A percentile compares a stretch with the other conserved stretches of the same genome.
Evolutionary conservation across 73 alveolate genomes (phyloP).

Genomic region (Symbiodinium natans): DNA sequence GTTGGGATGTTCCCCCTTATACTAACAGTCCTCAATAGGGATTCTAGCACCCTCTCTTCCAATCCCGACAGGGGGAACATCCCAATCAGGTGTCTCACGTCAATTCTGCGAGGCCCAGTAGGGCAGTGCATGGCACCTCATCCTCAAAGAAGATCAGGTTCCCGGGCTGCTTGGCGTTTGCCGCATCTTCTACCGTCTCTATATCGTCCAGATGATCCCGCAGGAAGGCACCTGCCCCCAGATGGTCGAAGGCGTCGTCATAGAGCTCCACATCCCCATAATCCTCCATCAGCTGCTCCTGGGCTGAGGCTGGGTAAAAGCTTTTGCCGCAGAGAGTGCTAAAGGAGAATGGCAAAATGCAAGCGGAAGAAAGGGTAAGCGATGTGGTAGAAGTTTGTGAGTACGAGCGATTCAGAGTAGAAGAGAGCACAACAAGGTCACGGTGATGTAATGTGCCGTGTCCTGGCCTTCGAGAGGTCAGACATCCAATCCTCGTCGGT

Average conservation of each 20-base stretch:
- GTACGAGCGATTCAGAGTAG: no score
- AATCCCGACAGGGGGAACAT: no score
- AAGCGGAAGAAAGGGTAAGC: no score
- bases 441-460: no score
- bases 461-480: conserved; percentile 1
- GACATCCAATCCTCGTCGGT: not conserved
- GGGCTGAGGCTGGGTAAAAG: not conserved
- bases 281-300: not conserved
- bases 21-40: no score
- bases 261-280: not conserved
- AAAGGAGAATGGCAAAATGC: no score
- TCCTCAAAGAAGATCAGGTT: not conserved
- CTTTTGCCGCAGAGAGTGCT: no score
- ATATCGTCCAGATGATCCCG: not conserved
- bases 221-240: not conserved
- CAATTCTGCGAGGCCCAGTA: not conserved
- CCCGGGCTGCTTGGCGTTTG: not conserved
- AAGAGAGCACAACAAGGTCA: no score
- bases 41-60: no score
- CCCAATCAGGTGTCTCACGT: not conserved
- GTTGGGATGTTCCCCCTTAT: no score
- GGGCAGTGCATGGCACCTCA: not conserved
- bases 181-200: not conserved
- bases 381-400: no score
- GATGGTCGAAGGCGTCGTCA: not conserved